Evolutionary conservation across 2,329 filamentous ascomycete species (phyloP), one percentile per base, ranked within the genome.

Genomic region (Cercospora sp.): DNA sequence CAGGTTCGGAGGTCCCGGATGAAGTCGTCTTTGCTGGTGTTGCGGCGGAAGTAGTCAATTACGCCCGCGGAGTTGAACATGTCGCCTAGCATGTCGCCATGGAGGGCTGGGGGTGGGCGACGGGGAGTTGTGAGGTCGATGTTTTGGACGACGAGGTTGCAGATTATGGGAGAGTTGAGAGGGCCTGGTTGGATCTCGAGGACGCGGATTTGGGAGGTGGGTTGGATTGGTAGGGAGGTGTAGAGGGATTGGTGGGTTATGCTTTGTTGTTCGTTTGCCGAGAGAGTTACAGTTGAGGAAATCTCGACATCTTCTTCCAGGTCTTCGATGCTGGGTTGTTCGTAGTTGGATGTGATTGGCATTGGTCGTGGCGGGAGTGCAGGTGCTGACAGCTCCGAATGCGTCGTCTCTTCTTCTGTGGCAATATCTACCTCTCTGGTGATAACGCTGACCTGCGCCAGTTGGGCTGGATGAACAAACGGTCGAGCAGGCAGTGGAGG

Each of bases 71-170:
- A 32, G 55, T 16, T 32, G 55, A 59, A 59, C 28, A 59, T 32
- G 30, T 59, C 30, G 30, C 55, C 30, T n/a, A 59, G 30, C 9
- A 59, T 32, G 55, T 59, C 55, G 30, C 55, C 16, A 12, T 59
- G 55, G n/a, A 34, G 12, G 55, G 55, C 37, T n/a, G 55, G 55
- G 1, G 55, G 55, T 1, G 55, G 55, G 16, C 32, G 30, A 5
- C 55, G 55, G 1, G 28, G 55, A 9, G 55, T 59, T 1, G 30
- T 59, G 55, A 59, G 55, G 30, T 59, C 55, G 30, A 59, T 59
- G 55, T 59, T 9, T 24, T 59, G 55, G 55, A 59, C 55, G 55
- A 59, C 18, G 55, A 59, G 55, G 55, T 37, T 24, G 55, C 55
- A 59, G 55, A 21, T 21, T 32, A 59, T 37, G n/a, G 55, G 55